phyloP scores from a whole-genome alignment of 148 eudicot genomes.

The Diospyros kaki region DNA sequence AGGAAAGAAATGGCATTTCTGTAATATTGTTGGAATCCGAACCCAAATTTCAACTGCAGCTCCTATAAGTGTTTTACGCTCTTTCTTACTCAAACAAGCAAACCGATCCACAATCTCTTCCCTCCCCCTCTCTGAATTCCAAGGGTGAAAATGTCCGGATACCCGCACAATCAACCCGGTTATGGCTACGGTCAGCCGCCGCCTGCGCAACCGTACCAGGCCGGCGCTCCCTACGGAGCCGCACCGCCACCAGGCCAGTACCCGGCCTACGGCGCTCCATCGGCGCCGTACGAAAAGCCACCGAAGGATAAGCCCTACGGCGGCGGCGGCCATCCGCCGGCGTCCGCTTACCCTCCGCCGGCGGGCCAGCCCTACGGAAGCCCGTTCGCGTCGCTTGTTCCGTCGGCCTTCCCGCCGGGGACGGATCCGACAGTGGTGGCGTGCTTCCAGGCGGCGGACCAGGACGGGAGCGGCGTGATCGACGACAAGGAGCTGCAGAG shows the following conservation, averaged over 20 bases:
- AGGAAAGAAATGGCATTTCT: background rate
- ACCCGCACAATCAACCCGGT: slow-evolving; percentile 30
- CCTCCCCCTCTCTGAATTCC: background rate
- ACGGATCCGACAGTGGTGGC: slow-evolving; percentile 76
- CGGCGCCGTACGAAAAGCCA: slow-evolving; percentile 12
- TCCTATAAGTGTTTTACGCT: background rate
- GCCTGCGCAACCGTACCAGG: slow-evolving; percentile 22
- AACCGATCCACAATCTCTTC: background rate
- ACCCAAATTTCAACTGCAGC: background rate
- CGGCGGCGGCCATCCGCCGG: slow-evolving; percentile 9
- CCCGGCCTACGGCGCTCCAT: slow-evolving; percentile 19
- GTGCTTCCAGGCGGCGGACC: slow-evolving; percentile 74
- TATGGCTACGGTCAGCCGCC: slow-evolving; percentile 31
- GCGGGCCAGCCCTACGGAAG: slow-evolving; percentile 31
- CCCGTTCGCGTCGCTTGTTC: slow-evolving; percentile 70
- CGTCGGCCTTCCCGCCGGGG: slow-evolving; percentile 83
- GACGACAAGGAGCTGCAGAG: slow-evolving; percentile 87
- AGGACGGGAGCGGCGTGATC: slow-evolving; percentile 77
- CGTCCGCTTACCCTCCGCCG: slow-evolving; percentile 22
- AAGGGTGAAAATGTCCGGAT: slow-evolving; percentile 28
- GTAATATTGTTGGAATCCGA: background rate
- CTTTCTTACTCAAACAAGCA: too few species aligned
- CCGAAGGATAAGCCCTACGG: slow-evolving; percentile 9
- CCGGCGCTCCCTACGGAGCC: slow-evolving; percentile 5
- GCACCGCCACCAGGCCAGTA: background rate